Base-by-base conservation (phyloP, 164 flowering plant species). In the Stephania japonica region DNA sequence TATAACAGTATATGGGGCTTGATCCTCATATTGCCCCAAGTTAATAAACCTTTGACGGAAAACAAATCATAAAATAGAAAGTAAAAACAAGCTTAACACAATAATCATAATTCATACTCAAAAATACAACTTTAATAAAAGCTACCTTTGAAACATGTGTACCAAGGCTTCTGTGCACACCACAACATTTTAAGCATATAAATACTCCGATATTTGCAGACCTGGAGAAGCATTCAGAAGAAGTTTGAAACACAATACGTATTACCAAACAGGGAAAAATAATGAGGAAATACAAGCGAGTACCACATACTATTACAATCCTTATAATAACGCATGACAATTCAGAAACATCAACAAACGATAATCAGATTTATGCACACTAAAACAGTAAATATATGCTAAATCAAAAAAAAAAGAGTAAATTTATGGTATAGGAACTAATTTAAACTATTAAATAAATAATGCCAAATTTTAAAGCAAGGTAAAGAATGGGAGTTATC, bases 161-260 rank as follows among this genome's bases (percentile, higher is more conserved):
- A 18, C 97, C 97, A 75, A 93, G 96, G 80, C 92, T 91, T 83
- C 99, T 86, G 84, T 93, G 99, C 75, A 90, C 95, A 26, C 97
- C 97, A 72, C 97, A 88, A 69, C 98, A 95, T 79, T 91, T 95
- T 80, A 91, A 85, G 87, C 99, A 95, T 84, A 95, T 78, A 73
- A 95, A 91, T 19, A 95, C 97, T 80, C 99, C 99, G 81, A 95
- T 91, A 85, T 90, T 95, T 68, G 97, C 92, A 50, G 99, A 95
- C 81, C 99, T 93, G 90, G 66, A 78, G 43, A 68, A 24, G 24
- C 47, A 61, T 11, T 26, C 61, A 6, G 47, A 21, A 16, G 72
- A 19, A 43, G 3, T 1, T 42, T 21, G 19, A 72, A 64, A 69
- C 25, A n/a, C 21, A 25, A 5, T 16, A 56, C 16, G 21, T 56